These are phyloP conservation scores for Pseudocercospora fuligena DNA, from an alignment of 2,329 filamentous ascomycete genomes.

Conservation along the genomic window DNA sequence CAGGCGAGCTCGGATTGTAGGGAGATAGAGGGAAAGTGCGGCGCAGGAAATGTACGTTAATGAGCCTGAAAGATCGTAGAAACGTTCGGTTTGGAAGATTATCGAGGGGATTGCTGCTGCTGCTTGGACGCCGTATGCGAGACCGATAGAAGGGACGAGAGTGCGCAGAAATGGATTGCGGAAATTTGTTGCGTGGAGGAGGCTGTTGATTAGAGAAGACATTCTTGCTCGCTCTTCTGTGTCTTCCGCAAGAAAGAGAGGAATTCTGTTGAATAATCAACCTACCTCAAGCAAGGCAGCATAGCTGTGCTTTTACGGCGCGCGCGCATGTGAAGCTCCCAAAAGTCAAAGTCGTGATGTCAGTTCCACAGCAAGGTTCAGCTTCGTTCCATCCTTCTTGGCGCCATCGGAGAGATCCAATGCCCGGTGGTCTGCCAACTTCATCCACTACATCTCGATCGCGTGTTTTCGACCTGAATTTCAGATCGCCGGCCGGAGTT, in stretches of 20 bases:
- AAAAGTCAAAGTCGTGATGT: slow-evolving; percentile 8
- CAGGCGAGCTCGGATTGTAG: slow-evolving; percentile 60
- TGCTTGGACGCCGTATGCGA: slow-evolving; percentile 67
- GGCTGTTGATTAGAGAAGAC: slow-evolving; percentile 46
- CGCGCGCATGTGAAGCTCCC: slow-evolving; percentile 4
- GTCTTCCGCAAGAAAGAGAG: too few species aligned
- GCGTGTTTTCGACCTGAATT: neutral
- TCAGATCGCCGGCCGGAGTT: slow-evolving; percentile 6
- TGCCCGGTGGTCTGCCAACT: neutral
- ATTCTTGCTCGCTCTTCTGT: slow-evolving; percentile 12
- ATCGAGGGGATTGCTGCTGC: slow-evolving; percentile 68
- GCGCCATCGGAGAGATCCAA: neutral
- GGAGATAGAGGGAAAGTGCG: slow-evolving; percentile 65
- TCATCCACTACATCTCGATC: neutral
- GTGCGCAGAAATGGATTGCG: slow-evolving; percentile 66
- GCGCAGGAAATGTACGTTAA: slow-evolving; percentile 69
- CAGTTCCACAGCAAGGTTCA: neutral
- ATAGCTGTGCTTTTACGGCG: neutral
- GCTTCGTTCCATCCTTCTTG: slow-evolving; percentile 6
- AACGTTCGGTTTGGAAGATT: slow-evolving; percentile 63
- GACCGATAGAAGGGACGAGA: slow-evolving; percentile 64
- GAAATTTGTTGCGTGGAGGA: slow-evolving; percentile 67
- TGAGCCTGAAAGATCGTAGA: slow-evolving; percentile 71
- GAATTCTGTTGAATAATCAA: neutral
- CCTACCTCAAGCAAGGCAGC: neutral